Evolutionary conservation across 1,284 basidiomycete species (phyloP).

Genomic region (Sutorius eximius): DNA sequence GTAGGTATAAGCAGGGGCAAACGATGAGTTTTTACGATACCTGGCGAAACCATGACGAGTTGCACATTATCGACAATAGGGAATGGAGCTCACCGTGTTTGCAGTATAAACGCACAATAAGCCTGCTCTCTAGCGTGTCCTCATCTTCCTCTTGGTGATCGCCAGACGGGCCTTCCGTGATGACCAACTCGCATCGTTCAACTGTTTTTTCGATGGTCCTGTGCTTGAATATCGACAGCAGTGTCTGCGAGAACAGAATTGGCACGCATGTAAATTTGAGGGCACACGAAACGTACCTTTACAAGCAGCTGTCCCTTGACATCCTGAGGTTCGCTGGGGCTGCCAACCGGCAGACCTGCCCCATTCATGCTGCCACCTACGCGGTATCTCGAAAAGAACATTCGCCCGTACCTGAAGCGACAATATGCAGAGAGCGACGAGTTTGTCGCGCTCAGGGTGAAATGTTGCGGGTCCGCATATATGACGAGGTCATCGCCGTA

Average conservation of each 20-base stretch:
- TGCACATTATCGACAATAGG: background rate
- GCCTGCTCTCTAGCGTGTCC: constrained; percentile 67
- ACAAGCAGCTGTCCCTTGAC: constrained; percentile 64
- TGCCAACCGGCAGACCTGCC: constrained; percentile 16
- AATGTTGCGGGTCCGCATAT: constrained; percentile 55
- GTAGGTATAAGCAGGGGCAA: constrained; percentile 58
- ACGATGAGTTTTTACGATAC: constrained; percentile 77
- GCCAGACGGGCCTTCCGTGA: constrained; percentile 51
- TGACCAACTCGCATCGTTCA: constrained; percentile 70
- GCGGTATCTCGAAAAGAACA: constrained; percentile 69
- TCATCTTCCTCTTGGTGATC: constrained; percentile 47
- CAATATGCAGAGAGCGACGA: constrained; percentile 77
- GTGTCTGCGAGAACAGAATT: constrained; percentile 43
- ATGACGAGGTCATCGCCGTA: constrained; percentile 78
- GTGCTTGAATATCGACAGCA: constrained; percentile 72
- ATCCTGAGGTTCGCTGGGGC: constrained; percentile 33
- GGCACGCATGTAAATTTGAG: background rate
- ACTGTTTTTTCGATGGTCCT: constrained; percentile 71
- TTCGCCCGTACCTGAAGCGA: constrained; percentile 66
- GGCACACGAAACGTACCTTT: constrained; percentile 48
- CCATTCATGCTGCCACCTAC: constrained; percentile 36
- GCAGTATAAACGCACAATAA: constrained; percentile 72
- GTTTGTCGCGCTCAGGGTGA: constrained; percentile 72
- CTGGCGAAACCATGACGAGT: constrained; percentile 37
- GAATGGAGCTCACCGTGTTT: constrained; percentile 62